Evolutionary conservation across 805 yeast genomes (phyloP).

Genomic region (Ogataea ramenticola): DNA sequence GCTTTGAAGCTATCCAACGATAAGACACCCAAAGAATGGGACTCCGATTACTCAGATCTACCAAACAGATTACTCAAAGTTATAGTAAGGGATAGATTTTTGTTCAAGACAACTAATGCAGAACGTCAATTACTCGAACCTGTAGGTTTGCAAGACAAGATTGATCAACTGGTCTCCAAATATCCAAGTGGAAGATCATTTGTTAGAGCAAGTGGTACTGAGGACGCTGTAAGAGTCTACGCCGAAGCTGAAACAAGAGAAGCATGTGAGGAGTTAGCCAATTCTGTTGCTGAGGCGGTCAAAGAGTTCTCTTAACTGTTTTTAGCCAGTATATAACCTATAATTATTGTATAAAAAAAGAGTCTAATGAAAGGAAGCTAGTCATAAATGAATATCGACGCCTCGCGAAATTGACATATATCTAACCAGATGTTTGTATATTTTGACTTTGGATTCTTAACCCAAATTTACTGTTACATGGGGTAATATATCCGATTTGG

Average conservation of each 20-base stretch:
- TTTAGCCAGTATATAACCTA: too few relatives aligned
- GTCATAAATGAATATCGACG: too few relatives aligned
- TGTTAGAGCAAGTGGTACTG: conserved; percentile 97
- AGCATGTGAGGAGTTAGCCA: conserved; percentile 41
- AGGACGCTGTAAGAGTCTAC: conserved; percentile 92
- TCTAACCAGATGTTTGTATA: too few relatives aligned
- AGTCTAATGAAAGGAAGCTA: too few relatives aligned
- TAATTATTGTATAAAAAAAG: too few relatives aligned
- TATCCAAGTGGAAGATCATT: conserved; percentile 70
- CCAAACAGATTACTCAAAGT: conserved; percentile 84
- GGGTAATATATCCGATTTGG: too few relatives aligned
- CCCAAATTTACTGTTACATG: too few relatives aligned
- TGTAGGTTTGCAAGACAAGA: conserved; percentile 62
- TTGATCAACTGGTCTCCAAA: conserved; percentile 56
- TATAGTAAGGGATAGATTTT: conserved; percentile 70
- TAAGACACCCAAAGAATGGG: conserved; percentile 62
- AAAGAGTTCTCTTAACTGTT: conserved; percentile 5
- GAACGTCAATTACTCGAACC: conserved; percentile 80
- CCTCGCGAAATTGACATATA: too few relatives aligned
- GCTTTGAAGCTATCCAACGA: conserved; percentile 40
- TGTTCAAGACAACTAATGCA: conserved; percentile 82
- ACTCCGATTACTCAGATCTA: conserved; percentile 66
- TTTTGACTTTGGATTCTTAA: too few relatives aligned
- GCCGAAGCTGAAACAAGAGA: conserved; percentile 68
- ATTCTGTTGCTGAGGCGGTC: conserved; percentile 32